Conservation (phyloP, 1,284 basidiomycete genomes). For the Sporisorium graminicola region DNA sequence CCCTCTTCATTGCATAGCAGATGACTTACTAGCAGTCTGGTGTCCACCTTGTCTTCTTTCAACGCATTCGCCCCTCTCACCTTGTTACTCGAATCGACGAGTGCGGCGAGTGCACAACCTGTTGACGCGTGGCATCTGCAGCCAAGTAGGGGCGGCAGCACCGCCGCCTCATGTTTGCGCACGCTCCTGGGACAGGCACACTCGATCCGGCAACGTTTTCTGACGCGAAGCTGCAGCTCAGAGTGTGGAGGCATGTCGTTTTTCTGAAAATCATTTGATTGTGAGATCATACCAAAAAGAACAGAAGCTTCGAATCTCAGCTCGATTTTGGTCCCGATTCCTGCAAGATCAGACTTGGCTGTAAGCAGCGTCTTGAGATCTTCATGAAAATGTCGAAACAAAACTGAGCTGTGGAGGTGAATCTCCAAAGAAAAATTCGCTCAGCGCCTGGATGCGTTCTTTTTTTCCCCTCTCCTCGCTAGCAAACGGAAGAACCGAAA, state of each 20-base stretch:
- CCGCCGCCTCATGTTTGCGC: background rate
- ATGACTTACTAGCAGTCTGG: background rate
- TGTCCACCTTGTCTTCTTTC: background rate
- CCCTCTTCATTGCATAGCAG: background rate
- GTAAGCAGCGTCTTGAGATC: background rate
- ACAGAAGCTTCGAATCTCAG: background rate
- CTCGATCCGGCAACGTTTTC: background rate
- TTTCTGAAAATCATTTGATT: background rate
- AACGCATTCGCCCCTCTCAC: background rate
- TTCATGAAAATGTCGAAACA: background rate
- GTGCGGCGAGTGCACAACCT: conserved; percentile 8
- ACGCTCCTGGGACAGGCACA: background rate
- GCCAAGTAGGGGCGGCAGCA: background rate
- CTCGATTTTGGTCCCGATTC: background rate
- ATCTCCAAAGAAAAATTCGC: conserved; percentile 1
- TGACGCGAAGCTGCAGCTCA: conserved; percentile 10
- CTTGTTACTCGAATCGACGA: background rate
- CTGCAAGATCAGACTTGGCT: background rate
- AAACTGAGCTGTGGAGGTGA: conserved; percentile 20
- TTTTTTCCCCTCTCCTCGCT: background rate
- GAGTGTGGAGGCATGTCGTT: conserved; percentile 10
- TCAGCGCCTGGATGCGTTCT: background rate
- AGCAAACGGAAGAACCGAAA: background rate
- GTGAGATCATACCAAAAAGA: background rate
- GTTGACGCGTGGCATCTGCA: conserved; percentile 4